These are phyloP conservation scores for Porphyrellus cyaneotinctus DNA, from an alignment of 768 basidiomycete genomes.

Conservation along the genomic window DNA sequence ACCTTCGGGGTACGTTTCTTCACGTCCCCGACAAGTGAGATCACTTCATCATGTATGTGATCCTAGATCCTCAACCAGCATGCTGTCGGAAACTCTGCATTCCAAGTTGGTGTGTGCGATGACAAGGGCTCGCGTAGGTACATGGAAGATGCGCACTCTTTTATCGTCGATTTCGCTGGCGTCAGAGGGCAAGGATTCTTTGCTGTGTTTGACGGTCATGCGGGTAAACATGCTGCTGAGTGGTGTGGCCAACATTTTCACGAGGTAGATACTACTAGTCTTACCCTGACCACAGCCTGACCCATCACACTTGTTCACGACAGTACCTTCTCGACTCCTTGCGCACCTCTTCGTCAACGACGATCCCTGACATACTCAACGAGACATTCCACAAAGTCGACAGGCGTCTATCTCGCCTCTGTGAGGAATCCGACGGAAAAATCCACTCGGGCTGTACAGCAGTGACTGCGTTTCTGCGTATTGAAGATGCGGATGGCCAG, in stretches of 20 bases:
- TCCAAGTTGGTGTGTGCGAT: conserved; percentile 64
- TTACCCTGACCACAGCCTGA: conserved; percentile 1
- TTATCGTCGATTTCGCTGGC: conserved; percentile 89
- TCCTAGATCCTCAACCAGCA: conserved; percentile 50
- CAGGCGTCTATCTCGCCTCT: conserved; percentile 71
- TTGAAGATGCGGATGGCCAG: conserved; percentile 75
- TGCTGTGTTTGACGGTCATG: conserved; percentile 97
- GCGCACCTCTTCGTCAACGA: conserved; percentile 48
- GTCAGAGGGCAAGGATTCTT: conserved; percentile 96
- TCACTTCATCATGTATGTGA: neutral
- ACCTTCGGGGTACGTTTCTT: conserved; percentile 66
- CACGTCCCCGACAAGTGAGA: neutral
- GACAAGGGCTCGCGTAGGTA: conserved; percentile 87
- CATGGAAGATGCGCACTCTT: conserved; percentile 98
- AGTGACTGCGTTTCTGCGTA: conserved; percentile 89
- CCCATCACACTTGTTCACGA: conserved; percentile 3
- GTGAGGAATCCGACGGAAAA: conserved; percentile 84
- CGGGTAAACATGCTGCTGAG: conserved; percentile 97
- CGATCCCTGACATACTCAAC: conserved; percentile 87
- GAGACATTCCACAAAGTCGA: conserved; percentile 95
- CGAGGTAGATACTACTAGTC: conserved; percentile 46
- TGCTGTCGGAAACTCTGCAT: conserved; percentile 59
- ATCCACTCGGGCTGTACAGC: conserved; percentile 97
- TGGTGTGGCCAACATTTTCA: conserved; percentile 98
- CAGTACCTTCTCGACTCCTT: conserved; percentile 70